These are phyloP conservation scores for Schizophyllum commune DNA, from an alignment of 1,284 basidiomycete genomes.

Conservation along the genomic window DNA sequence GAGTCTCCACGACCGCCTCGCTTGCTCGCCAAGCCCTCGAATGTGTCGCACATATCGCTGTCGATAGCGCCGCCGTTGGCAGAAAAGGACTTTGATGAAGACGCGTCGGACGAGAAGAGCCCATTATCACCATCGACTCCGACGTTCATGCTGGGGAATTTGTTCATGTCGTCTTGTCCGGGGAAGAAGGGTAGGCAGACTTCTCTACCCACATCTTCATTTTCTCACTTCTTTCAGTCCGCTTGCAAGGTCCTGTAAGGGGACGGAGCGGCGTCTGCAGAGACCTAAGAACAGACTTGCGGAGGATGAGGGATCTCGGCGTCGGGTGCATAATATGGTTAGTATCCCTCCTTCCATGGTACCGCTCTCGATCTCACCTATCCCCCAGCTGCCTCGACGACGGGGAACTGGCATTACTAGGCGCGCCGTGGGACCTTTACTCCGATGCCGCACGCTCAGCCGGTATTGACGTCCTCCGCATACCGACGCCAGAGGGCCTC, in stretches of 20 bases:
- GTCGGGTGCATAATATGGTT: conserved; percentile 83
- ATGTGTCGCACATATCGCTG: background rate
- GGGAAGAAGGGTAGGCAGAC: conserved; percentile 75
- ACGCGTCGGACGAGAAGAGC: background rate
- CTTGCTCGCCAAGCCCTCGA: background rate
- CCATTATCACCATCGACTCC: background rate
- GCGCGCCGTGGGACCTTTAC: conserved; percentile 80
- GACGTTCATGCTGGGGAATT: conserved; percentile 63
- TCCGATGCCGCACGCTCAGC: conserved; percentile 49
- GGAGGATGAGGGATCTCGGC: conserved; percentile 69
- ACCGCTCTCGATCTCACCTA: conserved; percentile 7
- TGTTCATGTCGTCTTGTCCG: conserved; percentile 88
- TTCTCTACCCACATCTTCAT: background rate
- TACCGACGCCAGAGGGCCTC: conserved; percentile 91
- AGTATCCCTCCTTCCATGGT: conserved; percentile 12
- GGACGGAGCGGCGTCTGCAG: conserved; percentile 82
- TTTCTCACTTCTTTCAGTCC: conserved; percentile 43
- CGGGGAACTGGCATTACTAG: conserved; percentile 77
- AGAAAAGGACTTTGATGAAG: background rate
- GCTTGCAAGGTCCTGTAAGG: conserved; percentile 74
- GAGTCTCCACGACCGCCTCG: background rate
- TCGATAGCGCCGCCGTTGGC: background rate
- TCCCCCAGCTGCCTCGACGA: conserved; percentile 73
- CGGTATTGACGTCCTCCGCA: conserved; percentile 70
- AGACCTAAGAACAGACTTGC: conserved; percentile 73